Evolutionary conservation across 2,329 filamentous ascomycete genomes (phyloP).

Genomic region (Berkeleyomyces basicola): DNA sequence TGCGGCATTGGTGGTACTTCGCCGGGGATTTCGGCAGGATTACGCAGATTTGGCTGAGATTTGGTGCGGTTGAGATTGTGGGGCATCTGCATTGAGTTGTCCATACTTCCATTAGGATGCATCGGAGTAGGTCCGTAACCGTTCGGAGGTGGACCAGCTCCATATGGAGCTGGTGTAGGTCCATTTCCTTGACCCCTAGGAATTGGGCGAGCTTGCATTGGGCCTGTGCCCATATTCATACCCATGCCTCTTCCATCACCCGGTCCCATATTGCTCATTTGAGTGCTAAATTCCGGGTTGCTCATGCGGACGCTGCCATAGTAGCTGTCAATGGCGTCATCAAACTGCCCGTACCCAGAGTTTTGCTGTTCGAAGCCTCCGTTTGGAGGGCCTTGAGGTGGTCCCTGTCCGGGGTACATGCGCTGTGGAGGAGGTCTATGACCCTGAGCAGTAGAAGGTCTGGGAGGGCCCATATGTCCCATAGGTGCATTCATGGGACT

Average conservation of each 20-base stretch:
- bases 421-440: conserved; percentile 37
- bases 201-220: conserved; percentile 1
- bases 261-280: conserved; percentile 6
- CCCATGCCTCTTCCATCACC: conserved; percentile 10
- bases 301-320: conserved; percentile 17
- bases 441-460: conserved; percentile 37
- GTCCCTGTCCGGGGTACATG: conserved; percentile 30
- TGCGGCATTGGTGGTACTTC: conserved; percentile 38
- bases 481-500: neutral
- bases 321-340: conserved; percentile 18
- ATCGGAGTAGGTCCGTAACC: conserved; percentile 5
- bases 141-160: neutral
- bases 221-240: conserved; percentile 1
- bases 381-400: conserved; percentile 19
- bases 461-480: conserved; percentile 5
- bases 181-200: conserved; percentile 14
- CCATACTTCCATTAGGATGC: neutral
- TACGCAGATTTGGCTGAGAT: conserved; percentile 49
- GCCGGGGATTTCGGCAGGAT: conserved; percentile 57
- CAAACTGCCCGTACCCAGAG: conserved; percentile 14
- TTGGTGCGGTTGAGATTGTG: conserved; percentile 43
- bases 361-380: conserved; percentile 10
- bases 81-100: conserved; percentile 17
- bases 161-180: neutral
- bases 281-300: conserved; percentile 17